These are phyloP conservation scores for Sporothrix euskadiensis DNA, from an alignment of 2,329 filamentous ascomycete species.

Conservation along the genomic window DNA sequence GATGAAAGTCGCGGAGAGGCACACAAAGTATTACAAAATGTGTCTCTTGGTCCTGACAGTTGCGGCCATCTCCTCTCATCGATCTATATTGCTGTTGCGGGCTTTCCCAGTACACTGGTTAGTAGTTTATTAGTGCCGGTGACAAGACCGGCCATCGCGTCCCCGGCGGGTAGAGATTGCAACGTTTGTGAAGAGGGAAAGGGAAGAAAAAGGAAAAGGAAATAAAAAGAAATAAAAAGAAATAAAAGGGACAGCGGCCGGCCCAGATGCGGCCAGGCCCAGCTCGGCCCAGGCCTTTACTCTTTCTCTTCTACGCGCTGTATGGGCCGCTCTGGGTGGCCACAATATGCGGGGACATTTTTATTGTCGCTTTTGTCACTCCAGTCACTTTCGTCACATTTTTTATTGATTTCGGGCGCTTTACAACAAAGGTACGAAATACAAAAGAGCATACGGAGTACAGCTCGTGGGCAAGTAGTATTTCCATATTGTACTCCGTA, in stretches of 20 bases:
- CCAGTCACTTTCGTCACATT: not conserved
- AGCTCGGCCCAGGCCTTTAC: not conserved
- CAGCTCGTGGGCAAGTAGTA: not conserved
- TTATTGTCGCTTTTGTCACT: not conserved
- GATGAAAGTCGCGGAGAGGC: not conserved
- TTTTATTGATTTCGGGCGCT: not conserved
- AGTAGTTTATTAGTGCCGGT: not conserved
- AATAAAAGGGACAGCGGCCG: not conserved
- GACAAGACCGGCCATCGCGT: conserved; percentile 1
- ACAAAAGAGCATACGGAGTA: not conserved
- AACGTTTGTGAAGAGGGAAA: not conserved
- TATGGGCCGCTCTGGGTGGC: conserved; percentile 5
- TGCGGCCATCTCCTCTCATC: not conserved
- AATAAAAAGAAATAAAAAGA: not conserved
- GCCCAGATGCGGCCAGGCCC: not conserved
- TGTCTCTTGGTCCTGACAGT: not conserved
- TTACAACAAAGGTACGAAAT: not conserved
- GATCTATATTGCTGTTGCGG: not conserved
- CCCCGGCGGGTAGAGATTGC: not conserved
- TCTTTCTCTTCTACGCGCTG: not conserved
- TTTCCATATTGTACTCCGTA: not conserved
- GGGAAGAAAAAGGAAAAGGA: not conserved
- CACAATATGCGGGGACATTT: not conserved
- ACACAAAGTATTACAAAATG: not conserved
- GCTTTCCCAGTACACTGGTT: not conserved